Conservation (phyloP, 768 basidiomycete species). For the Pulveroboletus frians region DNA sequence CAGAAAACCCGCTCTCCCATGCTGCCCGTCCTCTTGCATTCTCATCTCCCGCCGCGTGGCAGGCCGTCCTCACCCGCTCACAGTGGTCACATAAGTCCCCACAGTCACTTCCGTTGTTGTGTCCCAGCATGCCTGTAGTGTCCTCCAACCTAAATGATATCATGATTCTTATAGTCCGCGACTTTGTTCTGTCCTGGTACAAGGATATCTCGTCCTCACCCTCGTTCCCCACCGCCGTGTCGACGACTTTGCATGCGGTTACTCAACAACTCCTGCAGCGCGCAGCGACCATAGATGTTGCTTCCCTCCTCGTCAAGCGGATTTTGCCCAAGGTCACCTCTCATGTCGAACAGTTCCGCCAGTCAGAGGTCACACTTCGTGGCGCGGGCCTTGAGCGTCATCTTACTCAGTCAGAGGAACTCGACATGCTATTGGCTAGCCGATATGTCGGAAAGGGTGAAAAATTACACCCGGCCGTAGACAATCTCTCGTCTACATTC, state of each 20-base stretch:
- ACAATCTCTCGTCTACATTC: slow-evolving; percentile 83
- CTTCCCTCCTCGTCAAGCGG: slow-evolving; percentile 73
- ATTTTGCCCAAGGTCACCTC: slow-evolving; percentile 85
- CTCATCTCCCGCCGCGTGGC: slow-evolving; percentile 93
- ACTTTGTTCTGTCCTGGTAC: slow-evolving; percentile 92
- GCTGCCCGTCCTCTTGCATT: slow-evolving; percentile 77
- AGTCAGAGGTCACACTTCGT: slow-evolving; percentile 81
- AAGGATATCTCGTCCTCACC: slow-evolving; percentile 77
- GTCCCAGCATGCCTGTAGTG: slow-evolving; percentile 57
- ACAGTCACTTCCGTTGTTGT: slow-evolving; percentile 61
- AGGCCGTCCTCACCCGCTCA: slow-evolving; percentile 82
- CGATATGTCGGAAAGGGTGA: slow-evolving; percentile 64
- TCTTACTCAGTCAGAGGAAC: slow-evolving; percentile 84
- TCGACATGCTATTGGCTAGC: slow-evolving; percentile 81
- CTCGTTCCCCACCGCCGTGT: slow-evolving; percentile 84
- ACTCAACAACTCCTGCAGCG: slow-evolving; percentile 55
- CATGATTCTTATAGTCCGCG: slow-evolving; percentile 72
- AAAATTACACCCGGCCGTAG: slow-evolving; percentile 79
- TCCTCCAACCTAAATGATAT: slow-evolving; percentile 76
- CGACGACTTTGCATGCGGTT: slow-evolving; percentile 63
- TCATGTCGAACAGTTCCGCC: slow-evolving; percentile 86
- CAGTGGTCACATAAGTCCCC: slow-evolving; percentile 79
- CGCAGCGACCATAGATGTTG: slow-evolving; percentile 57
- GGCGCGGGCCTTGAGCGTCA: slow-evolving; percentile 78
- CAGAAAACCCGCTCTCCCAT: slow-evolving; percentile 38